Conservation (phyloP, 2,329 filamentous ascomycete species). For the Elsinoe ampelina region DNA sequence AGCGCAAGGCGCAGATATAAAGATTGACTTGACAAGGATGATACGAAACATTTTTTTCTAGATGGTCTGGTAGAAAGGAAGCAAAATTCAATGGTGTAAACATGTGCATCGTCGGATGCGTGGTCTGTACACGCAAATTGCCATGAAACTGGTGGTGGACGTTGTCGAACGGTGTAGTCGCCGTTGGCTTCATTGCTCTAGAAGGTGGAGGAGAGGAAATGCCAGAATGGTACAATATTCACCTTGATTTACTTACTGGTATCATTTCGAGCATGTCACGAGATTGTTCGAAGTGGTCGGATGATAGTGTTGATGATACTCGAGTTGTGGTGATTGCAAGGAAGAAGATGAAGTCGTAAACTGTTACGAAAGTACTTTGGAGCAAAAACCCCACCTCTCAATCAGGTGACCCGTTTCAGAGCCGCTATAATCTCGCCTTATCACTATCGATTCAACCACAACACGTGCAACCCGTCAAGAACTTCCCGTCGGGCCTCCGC, state of each 20-base stretch:
- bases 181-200: constrained; percentile 8
- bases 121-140: constrained; percentile 9
- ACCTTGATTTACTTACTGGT: neutral
- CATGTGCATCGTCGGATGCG: constrained; percentile 1
- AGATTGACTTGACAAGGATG: constrained; percentile 6
- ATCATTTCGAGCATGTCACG: neutral
- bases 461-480: constrained; percentile 11
- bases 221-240: neutral
- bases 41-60: constrained; percentile 2
- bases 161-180: constrained; percentile 6
- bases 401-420: neutral
- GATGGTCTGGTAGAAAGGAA: neutral
- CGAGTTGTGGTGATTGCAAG: neutral
- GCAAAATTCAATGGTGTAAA: constrained; percentile 8
- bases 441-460: constrained; percentile 12
- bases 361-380: neutral
- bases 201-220: neutral
- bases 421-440: constrained; percentile 10
- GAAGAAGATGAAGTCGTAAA: neutral
- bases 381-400: neutral
- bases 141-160: constrained; percentile 8
- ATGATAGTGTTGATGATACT: neutral
- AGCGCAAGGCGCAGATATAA: constrained; percentile 10
- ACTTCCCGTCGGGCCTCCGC: neutral
- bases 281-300: neutral